These are phyloP conservation scores for Maudiozyma humilis DNA, from an alignment of 1,139 yeast species.

Conservation along the genomic window DNA sequence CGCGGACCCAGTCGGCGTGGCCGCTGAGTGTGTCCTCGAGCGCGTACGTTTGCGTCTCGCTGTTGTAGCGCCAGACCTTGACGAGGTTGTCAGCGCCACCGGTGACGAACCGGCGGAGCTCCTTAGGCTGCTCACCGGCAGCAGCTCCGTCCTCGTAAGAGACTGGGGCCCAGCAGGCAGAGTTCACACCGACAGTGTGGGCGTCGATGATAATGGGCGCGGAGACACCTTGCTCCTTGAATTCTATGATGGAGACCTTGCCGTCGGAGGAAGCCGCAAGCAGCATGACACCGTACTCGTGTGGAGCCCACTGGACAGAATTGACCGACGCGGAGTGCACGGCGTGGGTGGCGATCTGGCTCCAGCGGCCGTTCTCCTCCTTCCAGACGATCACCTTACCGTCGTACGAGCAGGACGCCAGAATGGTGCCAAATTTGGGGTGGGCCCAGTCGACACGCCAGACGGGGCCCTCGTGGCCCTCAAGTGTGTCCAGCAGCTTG, in stretches of 20 bases:
- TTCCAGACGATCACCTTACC: conserved; percentile 94
- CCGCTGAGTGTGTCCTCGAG: conserved; percentile 78
- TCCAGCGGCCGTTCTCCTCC: conserved; percentile 86
- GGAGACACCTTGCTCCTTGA: conserved; percentile 82
- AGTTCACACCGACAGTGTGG: conserved; percentile 87
- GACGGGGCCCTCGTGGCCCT: conserved; percentile 94
- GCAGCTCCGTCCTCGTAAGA: conserved; percentile 25
- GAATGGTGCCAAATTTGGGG: conserved; percentile 90
- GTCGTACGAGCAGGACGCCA: conserved; percentile 92
- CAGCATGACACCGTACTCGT: conserved; percentile 87
- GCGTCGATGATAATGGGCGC: conserved; percentile 50
- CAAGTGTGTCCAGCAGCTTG: conserved; percentile 68
- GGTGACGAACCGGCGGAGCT: conserved; percentile 65
- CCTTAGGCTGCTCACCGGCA: conserved; percentile 25
- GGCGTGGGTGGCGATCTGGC: conserved; percentile 76
- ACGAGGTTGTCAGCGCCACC: conserved; percentile 95
- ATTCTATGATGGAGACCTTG: conserved; percentile 79
- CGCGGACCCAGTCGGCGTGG: conserved; percentile 97
- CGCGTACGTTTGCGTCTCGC: conserved; percentile 48
- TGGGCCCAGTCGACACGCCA: conserved; percentile 99
- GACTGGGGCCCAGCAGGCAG: conserved; percentile 92
- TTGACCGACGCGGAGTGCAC: conserved; percentile 92
- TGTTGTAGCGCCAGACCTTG: conserved; percentile 76
- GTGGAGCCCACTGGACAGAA: conserved; percentile 96
- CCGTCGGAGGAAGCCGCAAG: conserved; percentile 93